Evolutionary conservation across 371 early-diverging fungal genomes (phyloP), one percentile per base, ranked within the genome.

Genomic region (Syncephalastrum sp.): DNA sequence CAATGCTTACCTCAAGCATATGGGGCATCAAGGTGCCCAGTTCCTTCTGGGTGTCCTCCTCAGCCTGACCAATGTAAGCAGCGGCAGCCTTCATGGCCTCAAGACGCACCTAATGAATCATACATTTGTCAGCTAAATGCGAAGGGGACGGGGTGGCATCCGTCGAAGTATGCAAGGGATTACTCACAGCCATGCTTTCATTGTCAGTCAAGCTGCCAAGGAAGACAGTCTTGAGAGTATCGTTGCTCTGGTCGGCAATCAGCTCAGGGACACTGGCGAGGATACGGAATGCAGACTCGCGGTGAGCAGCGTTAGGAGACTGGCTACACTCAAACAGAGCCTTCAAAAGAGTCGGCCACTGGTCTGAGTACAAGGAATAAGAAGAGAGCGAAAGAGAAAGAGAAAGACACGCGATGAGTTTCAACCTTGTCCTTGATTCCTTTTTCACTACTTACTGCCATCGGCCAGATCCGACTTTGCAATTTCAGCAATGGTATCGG

Each of bases 401-500:
- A 27, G 27, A 2, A 4, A 7, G 5, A 7, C 7, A 7, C 27
- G 27, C n/a, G 57, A 25, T 47, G 41, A 19, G 16, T 27, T 47
- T 17, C 49, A 47, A 21, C 29, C 38, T 27, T 41, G 10, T 6
- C 42, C 27, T n/a, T 7, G 21, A 21, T 21, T 21, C 21, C 21
- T 38, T 33, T 1, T 24, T 19, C 47, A 64, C 51, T 49, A 69
- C 84, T 74, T 72, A 88, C 90, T 79, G 57, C 81, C 84, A 60
- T 79, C 81, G 49, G 59, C 50, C n/a, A 87, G 64, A 64, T 86
- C 83, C 61, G 85, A 82, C 67, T 86, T 87, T 56, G 88, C 86
- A 42, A 97, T 73, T 63, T 97, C 96, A 23, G 95, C 75, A 65
- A 95, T 89, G 44, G 94, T 88, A 73, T 97, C 97, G 64, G 92